Evolutionary conservation across 148 eudicot genomes (phyloP).

Genomic region (Chenopodium berlandieri): DNA sequence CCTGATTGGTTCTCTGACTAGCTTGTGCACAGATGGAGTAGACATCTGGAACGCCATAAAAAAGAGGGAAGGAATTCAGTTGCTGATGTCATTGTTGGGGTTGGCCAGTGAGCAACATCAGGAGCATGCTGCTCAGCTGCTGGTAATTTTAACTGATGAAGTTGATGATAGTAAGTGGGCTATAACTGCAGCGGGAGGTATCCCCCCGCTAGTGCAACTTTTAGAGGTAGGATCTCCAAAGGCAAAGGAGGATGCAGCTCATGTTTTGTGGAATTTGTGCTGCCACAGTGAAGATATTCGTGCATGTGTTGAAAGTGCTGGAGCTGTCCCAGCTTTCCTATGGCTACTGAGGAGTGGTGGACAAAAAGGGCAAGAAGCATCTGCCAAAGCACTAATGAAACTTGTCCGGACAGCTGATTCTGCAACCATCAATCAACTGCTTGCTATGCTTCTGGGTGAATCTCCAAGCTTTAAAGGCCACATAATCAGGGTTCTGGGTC

Average conservation of each 20-base stretch:
- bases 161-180: slow-evolving; percentile 94
- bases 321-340: slow-evolving; percentile 64
- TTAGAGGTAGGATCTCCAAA: slow-evolving; percentile 72
- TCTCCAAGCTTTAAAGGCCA: slow-evolving; percentile 60
- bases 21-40: slow-evolving; percentile 55
- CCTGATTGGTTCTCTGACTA: slow-evolving; percentile 57
- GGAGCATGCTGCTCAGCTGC: slow-evolving; percentile 67
- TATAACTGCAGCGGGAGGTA: slow-evolving; percentile 88
- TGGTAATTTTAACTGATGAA: slow-evolving; percentile 59
- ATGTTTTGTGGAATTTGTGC: slow-evolving; percentile 66
- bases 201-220: slow-evolving; percentile 79
- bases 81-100: slow-evolving; percentile 66
- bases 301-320: slow-evolving; percentile 84
- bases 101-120: slow-evolving; percentile 83
- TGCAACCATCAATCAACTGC: slow-evolving; percentile 61
- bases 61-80: slow-evolving; percentile 79
- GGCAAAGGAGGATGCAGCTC: slow-evolving; percentile 66
- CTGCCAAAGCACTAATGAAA: slow-evolving; percentile 61
- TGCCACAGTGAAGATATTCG: slow-evolving; percentile 81
- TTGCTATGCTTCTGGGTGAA: slow-evolving; percentile 70
- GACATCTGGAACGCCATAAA: slow-evolving; percentile 71
- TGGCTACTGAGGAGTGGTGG: slow-evolving; percentile 80
- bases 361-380: slow-evolving; percentile 63
- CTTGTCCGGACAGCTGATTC: slow-evolving; percentile 62
- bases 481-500: slow-evolving; percentile 61